These are phyloP conservation scores for Mycena olivaceomarginata DNA, from an alignment of 768 basidiomycete species.

Conservation along the genomic window DNA sequence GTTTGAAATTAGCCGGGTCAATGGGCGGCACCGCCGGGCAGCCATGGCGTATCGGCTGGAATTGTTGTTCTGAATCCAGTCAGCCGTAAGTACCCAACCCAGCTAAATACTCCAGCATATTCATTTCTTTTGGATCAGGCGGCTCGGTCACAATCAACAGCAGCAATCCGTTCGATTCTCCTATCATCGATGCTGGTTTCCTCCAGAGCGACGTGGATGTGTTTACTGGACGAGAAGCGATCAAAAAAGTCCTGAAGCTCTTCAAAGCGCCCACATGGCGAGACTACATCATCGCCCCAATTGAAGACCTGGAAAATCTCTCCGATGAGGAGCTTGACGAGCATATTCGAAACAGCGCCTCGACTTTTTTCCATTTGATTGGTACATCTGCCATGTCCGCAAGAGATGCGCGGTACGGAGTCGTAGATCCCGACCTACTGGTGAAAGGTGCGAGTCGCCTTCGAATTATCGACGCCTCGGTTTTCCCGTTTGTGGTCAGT, in stretches of 20 bases:
- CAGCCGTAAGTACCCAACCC: conserved; percentile 24
- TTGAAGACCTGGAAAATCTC: background rate
- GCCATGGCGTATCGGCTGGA: background rate
- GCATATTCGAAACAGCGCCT: background rate
- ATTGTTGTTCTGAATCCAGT: conserved; percentile 2
- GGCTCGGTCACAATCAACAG: conserved; percentile 51
- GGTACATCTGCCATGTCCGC: conserved; percentile 17
- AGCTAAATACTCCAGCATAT: background rate
- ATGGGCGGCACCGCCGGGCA: background rate
- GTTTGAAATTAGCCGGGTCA: background rate
- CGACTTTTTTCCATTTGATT: background rate
- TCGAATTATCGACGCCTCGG: conserved; percentile 60
- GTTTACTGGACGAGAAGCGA: conserved; percentile 48
- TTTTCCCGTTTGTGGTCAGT: conserved; percentile 39
- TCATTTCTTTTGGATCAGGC: conserved; percentile 27
- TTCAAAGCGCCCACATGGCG: conserved; percentile 40
- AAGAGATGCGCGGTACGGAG: conserved; percentile 2
- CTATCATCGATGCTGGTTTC: conserved; percentile 51
- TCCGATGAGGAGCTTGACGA: background rate
- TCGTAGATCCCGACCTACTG: conserved; percentile 52
- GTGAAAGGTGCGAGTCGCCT: conserved; percentile 58
- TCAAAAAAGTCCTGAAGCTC: conserved; percentile 48
- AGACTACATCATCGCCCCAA: background rate
- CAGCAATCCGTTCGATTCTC: conserved; percentile 49
- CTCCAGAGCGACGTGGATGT: conserved; percentile 37